Evolutionary conservation across 805 yeast species (phyloP), one percentile per base, ranked within the genome.

Genomic region (Yamadazyma akitaensis): DNA sequence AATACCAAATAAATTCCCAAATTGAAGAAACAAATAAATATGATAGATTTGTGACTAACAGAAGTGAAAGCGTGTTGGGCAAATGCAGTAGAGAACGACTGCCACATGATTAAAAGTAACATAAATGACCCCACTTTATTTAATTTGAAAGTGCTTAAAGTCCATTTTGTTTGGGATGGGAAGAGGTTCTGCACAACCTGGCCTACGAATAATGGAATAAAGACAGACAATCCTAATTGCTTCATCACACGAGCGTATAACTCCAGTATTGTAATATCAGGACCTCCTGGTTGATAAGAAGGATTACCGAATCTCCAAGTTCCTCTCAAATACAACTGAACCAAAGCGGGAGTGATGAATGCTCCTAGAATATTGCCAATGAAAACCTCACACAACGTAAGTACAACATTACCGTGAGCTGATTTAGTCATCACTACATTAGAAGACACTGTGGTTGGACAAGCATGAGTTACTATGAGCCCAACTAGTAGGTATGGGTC

Each of bases 401-500:
- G 66, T 14, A 85, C 66, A 53, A 81, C 91, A 63, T 89, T 88
- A 8, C 96, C 97, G 53, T 84, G 82, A 0, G 97, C 96, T 48
- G 78, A 78, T 44, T 82, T 76, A 5, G 97, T 90, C 96, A 90
- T 90, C 25, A 90, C 91, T 25, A 90, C 96, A 61, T 90, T 90
- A 1, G 96, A 88, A 0, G 91, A 81, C 16, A 90, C 96, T 0
- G 97, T 90, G 8, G 97, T 90, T 25, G 97, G 97, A 62, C 95
- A 87, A 11, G 92, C 79, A 26, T 88, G 87, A 2, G 96, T 86
- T 39, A 88, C 85, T 16, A 90, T 79, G 48, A 90, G 64, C 0
- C 97, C 97, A 12, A 85, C 85, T 18, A 90, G 68, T 54, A 88
- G 76, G 88, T 94, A 88, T 30, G 78, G 74, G 54, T 82, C 84